A percentile compares a stretch with the other conserved stretches of the same genome.
Conservation (phyloP, 306 rosid genomes). For the cucumber (Cucumis sativus) region DNA sequence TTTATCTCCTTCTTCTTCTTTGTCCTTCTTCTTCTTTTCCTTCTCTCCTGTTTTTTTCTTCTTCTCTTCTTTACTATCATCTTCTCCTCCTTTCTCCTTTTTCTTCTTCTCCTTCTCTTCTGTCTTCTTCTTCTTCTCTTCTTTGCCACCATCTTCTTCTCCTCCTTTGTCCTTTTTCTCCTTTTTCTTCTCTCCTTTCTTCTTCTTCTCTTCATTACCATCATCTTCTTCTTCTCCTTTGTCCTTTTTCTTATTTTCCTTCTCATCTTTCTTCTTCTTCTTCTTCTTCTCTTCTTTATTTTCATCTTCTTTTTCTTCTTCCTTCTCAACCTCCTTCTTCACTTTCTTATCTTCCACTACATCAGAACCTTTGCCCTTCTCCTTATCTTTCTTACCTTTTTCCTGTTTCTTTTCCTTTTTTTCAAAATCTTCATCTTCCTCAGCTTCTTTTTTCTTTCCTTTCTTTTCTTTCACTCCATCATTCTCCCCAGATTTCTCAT, state of each 20-base stretch:
- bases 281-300: background rate
- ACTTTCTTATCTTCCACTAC: constrained; percentile 4
- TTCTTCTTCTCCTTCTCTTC: background rate
- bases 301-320: background rate
- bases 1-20: background rate
- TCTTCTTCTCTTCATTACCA: background rate
- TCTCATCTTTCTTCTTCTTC: constrained; percentile 4
- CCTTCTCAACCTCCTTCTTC: constrained; percentile 1
- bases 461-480: constrained; percentile 12
- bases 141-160: background rate
- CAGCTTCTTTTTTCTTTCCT: constrained; percentile 14
- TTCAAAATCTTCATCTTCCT: background rate
- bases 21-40: constrained; percentile 19
- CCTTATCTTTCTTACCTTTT: background rate
- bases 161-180: background rate
- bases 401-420: background rate
- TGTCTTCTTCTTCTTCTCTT: constrained; percentile 4
- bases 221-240: background rate
- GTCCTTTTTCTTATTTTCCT: background rate
- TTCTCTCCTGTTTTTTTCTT: background rate
- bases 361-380: background rate
- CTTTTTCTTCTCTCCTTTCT: background rate
- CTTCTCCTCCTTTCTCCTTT: background rate
- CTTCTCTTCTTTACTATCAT: constrained; percentile 7
- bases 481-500: background rate